Percentiles rank a stretch among this genome's conserved stretches.
These are phyloP conservation scores for Bruguiera sexangula DNA, from an alignment of 345 rosid species.

Conservation along the genomic window DNA sequence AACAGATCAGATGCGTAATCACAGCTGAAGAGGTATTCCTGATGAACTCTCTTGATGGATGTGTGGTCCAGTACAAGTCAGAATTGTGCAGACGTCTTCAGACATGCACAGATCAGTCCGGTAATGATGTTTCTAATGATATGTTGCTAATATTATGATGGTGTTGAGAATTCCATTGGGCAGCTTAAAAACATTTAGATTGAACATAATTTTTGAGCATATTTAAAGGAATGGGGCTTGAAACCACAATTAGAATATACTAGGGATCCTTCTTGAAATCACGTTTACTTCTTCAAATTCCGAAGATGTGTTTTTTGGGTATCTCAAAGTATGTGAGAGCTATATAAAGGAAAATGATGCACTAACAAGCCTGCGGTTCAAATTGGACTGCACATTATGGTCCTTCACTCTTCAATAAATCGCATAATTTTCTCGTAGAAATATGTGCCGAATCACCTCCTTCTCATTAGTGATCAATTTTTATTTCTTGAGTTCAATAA, in stretches of 20 bases:
- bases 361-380: background rate
- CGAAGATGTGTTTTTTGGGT: background rate
- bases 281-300: too few species aligned
- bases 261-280: too few species aligned
- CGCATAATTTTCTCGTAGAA: background rate
- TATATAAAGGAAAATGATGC: conserved; percentile 3
- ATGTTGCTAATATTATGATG: background rate
- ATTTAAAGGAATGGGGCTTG: background rate
- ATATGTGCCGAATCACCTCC: background rate
- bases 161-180: conserved; percentile 2
- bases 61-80: conserved; percentile 67
- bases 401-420: background rate
- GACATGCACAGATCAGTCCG: conserved; percentile 54
- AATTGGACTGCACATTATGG: background rate
- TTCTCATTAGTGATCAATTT: conserved; percentile 6
- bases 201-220: background rate
- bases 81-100: conserved; percentile 84
- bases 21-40: conserved; percentile 90
- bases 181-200: background rate
- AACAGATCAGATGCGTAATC: conserved; percentile 88
- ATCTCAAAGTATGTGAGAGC: background rate
- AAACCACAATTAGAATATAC: background rate
- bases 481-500: conserved; percentile 4
- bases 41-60: conserved; percentile 81
- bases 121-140: conserved; percentile 26